phyloP scores from a whole-genome alignment of 176 grass and related monocot genomes.

The Olyra latifolia region DNA sequence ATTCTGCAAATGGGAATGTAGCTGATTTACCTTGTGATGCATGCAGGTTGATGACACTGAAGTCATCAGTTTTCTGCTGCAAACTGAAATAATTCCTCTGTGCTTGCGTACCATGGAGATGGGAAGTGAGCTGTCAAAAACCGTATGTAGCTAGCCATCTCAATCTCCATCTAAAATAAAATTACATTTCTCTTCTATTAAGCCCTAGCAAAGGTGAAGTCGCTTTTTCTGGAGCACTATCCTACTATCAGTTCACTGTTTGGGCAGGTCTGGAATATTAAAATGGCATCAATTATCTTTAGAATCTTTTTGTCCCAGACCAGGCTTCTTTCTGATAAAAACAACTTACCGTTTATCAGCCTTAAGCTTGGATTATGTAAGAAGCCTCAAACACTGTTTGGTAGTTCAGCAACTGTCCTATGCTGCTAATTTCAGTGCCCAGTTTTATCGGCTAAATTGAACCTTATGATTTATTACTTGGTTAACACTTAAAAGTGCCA shows the following conservation, averaged over 20 bases:
- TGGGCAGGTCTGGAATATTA: neutral
- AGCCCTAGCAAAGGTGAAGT: neutral
- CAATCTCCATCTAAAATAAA: slow-evolving; percentile 10
- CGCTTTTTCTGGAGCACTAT: neutral
- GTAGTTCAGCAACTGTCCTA: neutral
- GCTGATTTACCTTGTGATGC: slow-evolving; percentile 12
- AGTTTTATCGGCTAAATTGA: neutral
- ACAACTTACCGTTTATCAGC: neutral
- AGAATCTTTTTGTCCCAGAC: neutral
- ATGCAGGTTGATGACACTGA: slow-evolving; percentile 96
- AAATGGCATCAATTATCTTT: slow-evolving; percentile 18
- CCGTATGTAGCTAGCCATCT: slow-evolving; percentile 48
- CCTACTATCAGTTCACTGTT: neutral
- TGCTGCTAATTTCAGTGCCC: neutral
- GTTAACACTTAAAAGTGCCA: neutral
- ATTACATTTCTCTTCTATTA: slow-evolving; percentile 26
- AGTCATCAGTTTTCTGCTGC: slow-evolving; percentile 95
- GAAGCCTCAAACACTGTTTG: neutral
- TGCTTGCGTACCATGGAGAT: slow-evolving; percentile 98
- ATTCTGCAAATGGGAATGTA: neutral
- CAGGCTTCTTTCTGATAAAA: slow-evolving; percentile 17
- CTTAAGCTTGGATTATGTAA: slow-evolving; percentile 11
- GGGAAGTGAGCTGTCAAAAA: slow-evolving; percentile 98
- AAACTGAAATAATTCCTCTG: slow-evolving; percentile 99
- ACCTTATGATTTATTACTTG: neutral